These are phyloP conservation scores for Sporodiniella umbellata DNA, from an alignment of 371 early-diverging fungal genomes.

Conservation along the genomic window DNA sequence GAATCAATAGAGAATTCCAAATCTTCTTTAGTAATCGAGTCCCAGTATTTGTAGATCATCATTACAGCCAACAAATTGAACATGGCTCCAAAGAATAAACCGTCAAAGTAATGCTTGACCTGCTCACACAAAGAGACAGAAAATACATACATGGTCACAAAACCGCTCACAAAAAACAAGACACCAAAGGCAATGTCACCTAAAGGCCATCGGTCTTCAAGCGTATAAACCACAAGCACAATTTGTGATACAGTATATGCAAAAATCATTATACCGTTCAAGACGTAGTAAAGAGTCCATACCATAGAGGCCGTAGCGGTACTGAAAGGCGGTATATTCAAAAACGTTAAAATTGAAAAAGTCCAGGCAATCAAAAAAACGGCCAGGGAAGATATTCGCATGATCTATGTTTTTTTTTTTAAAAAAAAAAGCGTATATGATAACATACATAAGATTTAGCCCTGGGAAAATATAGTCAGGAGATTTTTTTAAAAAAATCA, in stretches of 20 bases:
- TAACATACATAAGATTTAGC: no score
- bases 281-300: constrained; percentile 73
- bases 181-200: constrained; percentile 76
- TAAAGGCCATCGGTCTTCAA: constrained; percentile 90
- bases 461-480: constrained; percentile 6
- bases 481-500: constrained; percentile 9
- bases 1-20: constrained; percentile 86
- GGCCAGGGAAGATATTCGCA: constrained; percentile 64
- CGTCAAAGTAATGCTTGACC: constrained; percentile 87
- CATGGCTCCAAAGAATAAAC: constrained; percentile 82
- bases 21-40: constrained; percentile 91
- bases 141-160: constrained; percentile 66
- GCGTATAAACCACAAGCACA: constrained; percentile 76
- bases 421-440: no score
- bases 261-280: constrained; percentile 64
- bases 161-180: constrained; percentile 73
- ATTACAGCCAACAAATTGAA: constrained; percentile 82
- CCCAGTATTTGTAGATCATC: constrained; percentile 97
- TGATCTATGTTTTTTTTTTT: constrained; percentile 49
- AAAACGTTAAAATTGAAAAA: constrained; percentile 76
- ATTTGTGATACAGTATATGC: constrained; percentile 81
- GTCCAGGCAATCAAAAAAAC: constrained; percentile 64
- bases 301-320: constrained; percentile 60
- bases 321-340: constrained; percentile 58
- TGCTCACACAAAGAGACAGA: constrained; percentile 69